Evolutionary conservation across 2,329 filamentous ascomycete genomes (phyloP).

Genomic region (Aquanectria penicillioides): DNA sequence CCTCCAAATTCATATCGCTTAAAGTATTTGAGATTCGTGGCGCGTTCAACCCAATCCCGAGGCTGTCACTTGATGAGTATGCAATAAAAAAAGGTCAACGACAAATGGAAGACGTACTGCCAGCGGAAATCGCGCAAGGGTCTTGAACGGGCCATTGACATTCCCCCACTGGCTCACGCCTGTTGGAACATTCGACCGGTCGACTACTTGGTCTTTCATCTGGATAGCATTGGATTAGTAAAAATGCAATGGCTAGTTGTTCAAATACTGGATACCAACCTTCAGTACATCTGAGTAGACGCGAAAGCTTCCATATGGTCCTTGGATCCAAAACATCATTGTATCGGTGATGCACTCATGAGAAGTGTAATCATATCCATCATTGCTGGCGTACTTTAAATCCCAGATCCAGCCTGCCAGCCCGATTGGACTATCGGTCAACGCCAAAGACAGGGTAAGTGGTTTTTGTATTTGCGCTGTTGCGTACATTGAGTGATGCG

Average conservation of each 20-base stretch:
- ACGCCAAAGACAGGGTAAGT: not conserved
- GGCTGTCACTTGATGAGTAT: not conserved
- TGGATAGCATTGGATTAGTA: not conserved
- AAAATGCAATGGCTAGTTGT: not conserved
- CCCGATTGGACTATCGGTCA: slow-evolving; percentile 16
- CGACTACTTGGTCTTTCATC: no score
- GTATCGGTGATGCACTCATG: slow-evolving; percentile 14
- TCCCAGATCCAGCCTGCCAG: slow-evolving; percentile 12
- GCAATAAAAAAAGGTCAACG: not conserved
- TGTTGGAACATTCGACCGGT: not conserved
- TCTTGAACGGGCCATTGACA: not conserved
- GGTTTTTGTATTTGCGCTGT: slow-evolving; percentile 5
- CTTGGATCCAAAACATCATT: slow-evolving; percentile 14
- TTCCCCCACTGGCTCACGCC: not conserved
- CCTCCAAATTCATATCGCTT: not conserved
- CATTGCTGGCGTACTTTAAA: not conserved
- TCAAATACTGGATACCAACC: not conserved
- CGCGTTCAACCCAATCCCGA: not conserved
- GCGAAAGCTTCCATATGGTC: slow-evolving; percentile 1
- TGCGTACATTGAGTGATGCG: slow-evolving; percentile 2
- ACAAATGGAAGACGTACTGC: not conserved
- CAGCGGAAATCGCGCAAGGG: not conserved
- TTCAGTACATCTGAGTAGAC: not conserved
- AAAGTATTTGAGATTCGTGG: not conserved
- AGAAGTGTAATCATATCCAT: not conserved